Base-by-base conservation (phyloP, 1,284 basidiomycete genomes). In the Mycena sp. region DNA sequence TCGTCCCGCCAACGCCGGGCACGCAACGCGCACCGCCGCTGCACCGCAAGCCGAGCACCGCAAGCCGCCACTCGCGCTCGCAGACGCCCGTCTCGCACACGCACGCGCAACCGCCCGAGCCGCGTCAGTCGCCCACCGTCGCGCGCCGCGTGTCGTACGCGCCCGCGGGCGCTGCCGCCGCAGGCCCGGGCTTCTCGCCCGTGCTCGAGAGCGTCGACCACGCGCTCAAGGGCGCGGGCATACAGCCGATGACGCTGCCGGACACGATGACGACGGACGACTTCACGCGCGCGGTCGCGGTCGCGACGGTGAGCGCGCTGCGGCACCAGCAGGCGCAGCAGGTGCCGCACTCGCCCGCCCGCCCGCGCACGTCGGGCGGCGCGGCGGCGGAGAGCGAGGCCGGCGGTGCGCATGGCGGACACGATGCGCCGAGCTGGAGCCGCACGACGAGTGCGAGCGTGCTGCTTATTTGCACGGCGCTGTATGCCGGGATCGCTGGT, bases 401-500 rank as follows among this genome's bases (percentile, higher is more conserved):
- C 73, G 38, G 75, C 40, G 83, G 70, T n/a, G n/a, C n/a, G 11
- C 87, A 91, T 74, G 89, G 89, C 26, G 96, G 94, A 0, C 98
- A 99, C 73, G 97, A 99, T 71, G 96, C 91, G 7, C 98, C 98
- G 1, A 95, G 94, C 49, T 99, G 96, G 96, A 98, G 94, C 71
- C 83, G 96, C 52, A 85, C 82, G 12, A 90, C 90, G 12, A 95
- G 93, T 76, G 92, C 94, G 1, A 95, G 90, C 62, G 96, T 99
- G 1, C 74, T 98, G 61, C 79, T 99, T 63, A 85, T 78, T 1
- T 99, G 98, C 73, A 99, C 98, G 0, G 88, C 93, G 2, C 80
- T 99, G 19, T 99, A 99, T 80, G 98, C 98, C 23, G 78, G 95
- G 63, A 99, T 99, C 73, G 98, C 97, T 62, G 95, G 95, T 95